A percentile compares a stretch with the other conserved stretches of the same genome.
Conservation (phyloP, 2,329 filamentous ascomycete genomes). For the Claviceps arundinis region DNA sequence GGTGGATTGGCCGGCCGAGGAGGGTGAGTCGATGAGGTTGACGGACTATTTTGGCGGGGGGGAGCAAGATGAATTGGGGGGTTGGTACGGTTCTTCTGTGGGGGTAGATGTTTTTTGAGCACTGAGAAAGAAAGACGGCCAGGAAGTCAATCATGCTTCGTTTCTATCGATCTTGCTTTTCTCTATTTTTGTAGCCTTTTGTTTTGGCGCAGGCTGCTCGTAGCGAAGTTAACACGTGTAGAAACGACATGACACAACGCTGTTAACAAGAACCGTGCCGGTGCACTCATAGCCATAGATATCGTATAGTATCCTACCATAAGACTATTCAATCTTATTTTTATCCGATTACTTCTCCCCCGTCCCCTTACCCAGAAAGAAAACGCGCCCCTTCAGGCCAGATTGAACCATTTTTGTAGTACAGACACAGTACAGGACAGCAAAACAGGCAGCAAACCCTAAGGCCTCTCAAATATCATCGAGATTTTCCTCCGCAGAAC, state of each 20-base stretch:
- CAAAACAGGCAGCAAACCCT: not conserved
- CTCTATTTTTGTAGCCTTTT: not conserved
- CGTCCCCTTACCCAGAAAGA: constrained; percentile 1
- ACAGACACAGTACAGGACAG: not conserved
- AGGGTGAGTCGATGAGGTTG: constrained; percentile 56
- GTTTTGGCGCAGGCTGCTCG: not conserved
- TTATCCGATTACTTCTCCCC: not conserved
- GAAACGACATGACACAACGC: not conserved
- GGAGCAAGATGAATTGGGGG: constrained; percentile 51
- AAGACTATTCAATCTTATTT: not conserved
- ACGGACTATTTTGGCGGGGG: constrained; percentile 58
- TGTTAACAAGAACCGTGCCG: not conserved
- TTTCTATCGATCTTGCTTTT: not conserved
- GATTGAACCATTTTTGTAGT: not conserved
- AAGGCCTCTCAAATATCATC: constrained; percentile 39
- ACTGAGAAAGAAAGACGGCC: not conserved
- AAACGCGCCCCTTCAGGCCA: not conserved
- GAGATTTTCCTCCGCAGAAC: constrained; percentile 34
- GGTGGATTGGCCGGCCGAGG: constrained; percentile 73
- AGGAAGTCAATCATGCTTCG: no score
- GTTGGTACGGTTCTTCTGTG: constrained; percentile 71
- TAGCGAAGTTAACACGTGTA: not conserved
- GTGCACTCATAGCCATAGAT: not conserved
- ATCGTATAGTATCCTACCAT: constrained; percentile 10
- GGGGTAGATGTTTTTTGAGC: constrained; percentile 55